Base-by-base conservation (phyloP, 176 grass and related monocot species). In the Zea luxurians region DNA sequence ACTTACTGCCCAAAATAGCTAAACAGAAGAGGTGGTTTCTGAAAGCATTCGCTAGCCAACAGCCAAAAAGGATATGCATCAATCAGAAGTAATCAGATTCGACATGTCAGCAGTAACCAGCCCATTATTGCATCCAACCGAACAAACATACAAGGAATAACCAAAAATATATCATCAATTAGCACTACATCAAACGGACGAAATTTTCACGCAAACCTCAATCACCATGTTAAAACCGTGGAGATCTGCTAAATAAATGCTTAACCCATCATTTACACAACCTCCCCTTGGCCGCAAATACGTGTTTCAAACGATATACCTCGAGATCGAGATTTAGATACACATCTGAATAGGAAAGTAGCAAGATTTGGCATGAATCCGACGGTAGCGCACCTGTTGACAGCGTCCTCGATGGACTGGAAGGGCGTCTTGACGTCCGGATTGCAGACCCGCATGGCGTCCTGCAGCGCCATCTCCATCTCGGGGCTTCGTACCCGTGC, bases 391-490 rank as follows among this genome's bases (percentile, higher is more conserved):
- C 67, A 99, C 96, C 92, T 99, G 83, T 82, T 89, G 13, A 99
- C 96, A 16, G 90, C 96, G 48, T 99, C 92, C 88, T 95, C 96
- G 54, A 99, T 47, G 45, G 96, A 95, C 42, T 93, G 74, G 68
- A 99, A 99, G 21, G 92, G 90, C 35, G 87, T 85, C 79, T 83
- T 94, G 61, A 95, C 84, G 71, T 99, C 90, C 16, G 96, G 96
- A 50, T 99, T 95, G 61, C 96, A 99, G 60, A 99, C 81, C 86
- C 87, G 85, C 74, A 90, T 81, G 43, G 96, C 96, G 48, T 99
- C 96, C 83, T 99, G 92, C 70, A 94, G 88, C 66, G 92, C 92
- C 96, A 99, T 95, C 68, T 99, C 96, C 76, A 99, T 60, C 86
- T 95, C 96, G 8, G 92, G 90, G 76, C 85, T 93, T 78, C 85